These are phyloP conservation scores for Pelargonium myrrhifolium DNA, from an alignment of 441 rosid genomes.

Conservation along the genomic window DNA sequence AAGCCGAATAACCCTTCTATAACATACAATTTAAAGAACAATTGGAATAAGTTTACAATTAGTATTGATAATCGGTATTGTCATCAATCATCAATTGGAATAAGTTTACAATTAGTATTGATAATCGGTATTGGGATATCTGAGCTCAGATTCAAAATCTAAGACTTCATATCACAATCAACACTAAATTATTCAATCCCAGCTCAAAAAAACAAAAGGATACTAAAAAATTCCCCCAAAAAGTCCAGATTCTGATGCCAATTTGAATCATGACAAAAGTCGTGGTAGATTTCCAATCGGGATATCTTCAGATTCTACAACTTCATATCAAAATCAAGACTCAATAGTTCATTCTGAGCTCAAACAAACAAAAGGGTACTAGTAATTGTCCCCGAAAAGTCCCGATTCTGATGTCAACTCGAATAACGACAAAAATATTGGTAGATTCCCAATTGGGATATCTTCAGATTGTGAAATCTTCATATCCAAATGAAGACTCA, in stretches of 20 bases:
- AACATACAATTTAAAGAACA: neutral
- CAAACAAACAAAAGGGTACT: too few relatives aligned
- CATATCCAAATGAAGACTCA: neutral
- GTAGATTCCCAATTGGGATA: too few relatives aligned
- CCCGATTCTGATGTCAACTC: too few relatives aligned
- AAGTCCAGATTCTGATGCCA: neutral
- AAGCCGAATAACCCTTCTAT: neutral
- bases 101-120: too few relatives aligned
- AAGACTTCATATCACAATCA: neutral
- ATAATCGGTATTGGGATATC: too few relatives aligned
- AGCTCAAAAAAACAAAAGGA: neutral
- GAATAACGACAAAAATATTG: too few relatives aligned
- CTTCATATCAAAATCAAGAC: constrained; percentile 18
- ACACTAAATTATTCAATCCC: neutral
- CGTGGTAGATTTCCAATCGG: neutral
- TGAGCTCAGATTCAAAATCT: neutral
- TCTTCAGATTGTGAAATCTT: neutral
- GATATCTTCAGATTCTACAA: neutral
- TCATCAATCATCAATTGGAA: constrained; percentile 14
- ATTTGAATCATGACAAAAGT: neutral
- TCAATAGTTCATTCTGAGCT: neutral
- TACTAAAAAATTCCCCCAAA: neutral
- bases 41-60: neutral
- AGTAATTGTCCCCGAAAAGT: too few relatives aligned
- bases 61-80: neutral